Evolutionary conservation across 2,329 filamentous ascomycete species (phyloP), one percentile per base, ranked within the genome.

Genomic region (Lasiodiplodia citricola): DNA sequence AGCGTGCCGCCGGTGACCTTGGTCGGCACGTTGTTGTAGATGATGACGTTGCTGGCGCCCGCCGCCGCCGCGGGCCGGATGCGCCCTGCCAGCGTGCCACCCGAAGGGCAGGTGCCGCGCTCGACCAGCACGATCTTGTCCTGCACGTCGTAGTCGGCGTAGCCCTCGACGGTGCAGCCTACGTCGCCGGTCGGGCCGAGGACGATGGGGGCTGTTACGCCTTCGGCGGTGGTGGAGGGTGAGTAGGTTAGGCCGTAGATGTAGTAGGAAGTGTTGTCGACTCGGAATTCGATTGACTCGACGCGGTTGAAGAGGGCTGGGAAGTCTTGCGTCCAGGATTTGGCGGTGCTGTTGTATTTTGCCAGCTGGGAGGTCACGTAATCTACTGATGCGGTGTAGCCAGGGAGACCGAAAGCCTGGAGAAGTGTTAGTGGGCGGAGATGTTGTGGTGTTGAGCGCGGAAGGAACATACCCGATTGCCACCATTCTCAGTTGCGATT

Each of bases 361-460:
- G 80, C 80, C 8, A 85, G 78, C 38, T 84, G 83, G 66, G 84
- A 83, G 5, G 87, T 79, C 68, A 90, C 78, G 73, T 85, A 89
- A 72, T 90, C 86, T 21, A 86, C 77, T 0, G 87, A 89, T 1
- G 86, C 87, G 63, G 83, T 82, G 80, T 85, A 90, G 16, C 88
- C 88, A 1, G 87, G 86, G 11, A 86, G 79, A 16, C 88, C 87
- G 69, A 88, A 89, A 31, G 55, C 55, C 55, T 57, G 35, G 31
- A 1, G 35, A 4, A 6, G 55, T 14, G 31, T 57, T 57, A 57
- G 55, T 21, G 6, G 35, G n/a, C 37, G n/a, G 14, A 7, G 25
- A 10, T 6, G 35, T 6, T n/a, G 8, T 23, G 18, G 13, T 18
- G 8, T 23, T 41, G 8, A n/a, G 31, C 4, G 7, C 7, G 6